Conservation (phyloP, 2,329 filamentous ascomycete species). For the Fusarium begoniae region DNA sequence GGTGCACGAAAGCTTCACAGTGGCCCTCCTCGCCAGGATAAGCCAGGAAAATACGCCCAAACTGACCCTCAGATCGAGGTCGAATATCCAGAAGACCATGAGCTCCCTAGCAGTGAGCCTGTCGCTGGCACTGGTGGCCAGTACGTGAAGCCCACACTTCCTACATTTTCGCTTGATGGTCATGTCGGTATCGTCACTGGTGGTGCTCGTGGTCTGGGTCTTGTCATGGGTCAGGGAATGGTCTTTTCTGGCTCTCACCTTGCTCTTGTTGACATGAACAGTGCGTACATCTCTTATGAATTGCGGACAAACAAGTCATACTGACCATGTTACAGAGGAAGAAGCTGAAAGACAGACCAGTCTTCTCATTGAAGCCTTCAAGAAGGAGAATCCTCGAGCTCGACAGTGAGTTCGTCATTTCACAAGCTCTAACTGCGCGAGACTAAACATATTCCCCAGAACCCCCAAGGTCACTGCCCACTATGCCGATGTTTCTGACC, state of each 20-base stretch:
- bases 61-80: slow-evolving; percentile 82
- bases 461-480: slow-evolving; percentile 88
- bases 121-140: slow-evolving; percentile 80
- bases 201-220: slow-evolving; percentile 85
- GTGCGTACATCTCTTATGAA: slow-evolving; percentile 58
- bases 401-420: slow-evolving; percentile 60
- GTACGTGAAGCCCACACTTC: slow-evolving; percentile 85
- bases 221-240: slow-evolving; percentile 93
- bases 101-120: slow-evolving; percentile 75
- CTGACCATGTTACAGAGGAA: slow-evolving; percentile 67
- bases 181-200: slow-evolving; percentile 88
- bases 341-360: slow-evolving; percentile 82
- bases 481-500: slow-evolving; percentile 85
- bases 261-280: slow-evolving; percentile 93
- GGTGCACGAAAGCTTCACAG: slow-evolving; percentile 46
- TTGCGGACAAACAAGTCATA: background rate
- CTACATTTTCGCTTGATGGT: slow-evolving; percentile 86
- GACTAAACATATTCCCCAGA: slow-evolving; percentile 50
- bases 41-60: slow-evolving; percentile 75
- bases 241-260: slow-evolving; percentile 88
- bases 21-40: slow-evolving; percentile 49
- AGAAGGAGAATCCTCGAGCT: slow-evolving; percentile 79
- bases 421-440: background rate
- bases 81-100: slow-evolving; percentile 78
- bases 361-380: slow-evolving; percentile 78